These are phyloP conservation scores for Peronospora tabacina DNA, from an alignment of 352 stramenopile species.

Conservation along the genomic window DNA sequence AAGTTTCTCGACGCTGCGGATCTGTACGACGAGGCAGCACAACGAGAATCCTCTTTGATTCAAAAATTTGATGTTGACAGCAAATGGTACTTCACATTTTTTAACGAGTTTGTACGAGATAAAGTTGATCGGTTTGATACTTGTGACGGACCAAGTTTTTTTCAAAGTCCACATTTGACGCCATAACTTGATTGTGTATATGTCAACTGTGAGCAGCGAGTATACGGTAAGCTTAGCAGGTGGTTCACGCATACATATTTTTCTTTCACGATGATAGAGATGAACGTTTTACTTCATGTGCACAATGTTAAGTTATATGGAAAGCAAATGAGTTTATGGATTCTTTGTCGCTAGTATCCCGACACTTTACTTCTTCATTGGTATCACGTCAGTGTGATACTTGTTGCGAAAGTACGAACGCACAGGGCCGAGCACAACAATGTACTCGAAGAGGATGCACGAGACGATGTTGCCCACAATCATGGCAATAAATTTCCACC, in stretches of 20 bases:
- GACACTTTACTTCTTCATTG: conserved; percentile 24
- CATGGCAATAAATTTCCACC: conserved; percentile 27
- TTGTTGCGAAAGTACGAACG: conserved; percentile 31
- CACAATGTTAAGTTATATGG: too few relatives aligned
- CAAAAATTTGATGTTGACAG: neutral
- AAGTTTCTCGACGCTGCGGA: neutral
- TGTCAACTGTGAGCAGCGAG: too few relatives aligned
- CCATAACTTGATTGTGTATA: too few relatives aligned
- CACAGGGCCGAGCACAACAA: conserved; percentile 34
- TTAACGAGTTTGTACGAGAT: neutral
- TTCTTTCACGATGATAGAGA: too few relatives aligned
- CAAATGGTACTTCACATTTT: neutral
- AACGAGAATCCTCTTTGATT: neutral
- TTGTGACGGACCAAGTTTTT: neutral
- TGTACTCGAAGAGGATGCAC: conserved; percentile 28
- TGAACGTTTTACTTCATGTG: too few relatives aligned
- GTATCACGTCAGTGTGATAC: conserved; percentile 26
- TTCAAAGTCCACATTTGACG: too few relatives aligned
- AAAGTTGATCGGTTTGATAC: too few relatives aligned
- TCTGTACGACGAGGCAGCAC: neutral
- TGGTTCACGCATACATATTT: too few relatives aligned
- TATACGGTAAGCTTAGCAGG: too few relatives aligned
- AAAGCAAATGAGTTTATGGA: too few relatives aligned
- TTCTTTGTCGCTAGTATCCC: neutral
- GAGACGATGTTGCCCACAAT: conserved; percentile 27